These are phyloP conservation scores for Mycena sp. DNA, from an alignment of 1,284 basidiomycete species.

Conservation along the genomic window DNA sequence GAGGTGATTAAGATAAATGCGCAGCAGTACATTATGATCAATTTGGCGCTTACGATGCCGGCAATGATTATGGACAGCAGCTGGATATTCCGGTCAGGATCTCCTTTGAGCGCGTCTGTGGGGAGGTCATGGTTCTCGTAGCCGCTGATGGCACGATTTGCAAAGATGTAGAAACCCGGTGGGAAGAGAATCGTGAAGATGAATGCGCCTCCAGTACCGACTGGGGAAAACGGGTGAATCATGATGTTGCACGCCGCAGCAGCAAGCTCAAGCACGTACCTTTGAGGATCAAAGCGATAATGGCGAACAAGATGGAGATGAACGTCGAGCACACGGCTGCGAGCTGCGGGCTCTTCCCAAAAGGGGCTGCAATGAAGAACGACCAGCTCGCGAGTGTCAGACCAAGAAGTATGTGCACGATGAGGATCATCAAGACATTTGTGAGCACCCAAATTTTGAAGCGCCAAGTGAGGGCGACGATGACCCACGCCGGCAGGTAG, in stretches of 20 bases:
- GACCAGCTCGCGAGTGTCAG: conserved; percentile 75
- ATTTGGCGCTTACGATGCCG: conserved; percentile 64
- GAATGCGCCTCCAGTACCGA: conserved; percentile 58
- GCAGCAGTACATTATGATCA: no score
- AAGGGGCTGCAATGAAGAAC: conserved; percentile 72
- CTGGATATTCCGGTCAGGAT: conserved; percentile 65
- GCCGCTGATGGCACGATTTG: conserved; percentile 71
- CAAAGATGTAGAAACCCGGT: conserved; percentile 78
- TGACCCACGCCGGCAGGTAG: conserved; percentile 74
- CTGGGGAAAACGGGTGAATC: conserved; percentile 23
- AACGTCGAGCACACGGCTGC: conserved; percentile 76
- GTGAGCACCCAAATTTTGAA: conserved; percentile 72
- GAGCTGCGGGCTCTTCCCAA: conserved; percentile 77
- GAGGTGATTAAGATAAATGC: background rate
- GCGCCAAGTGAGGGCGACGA: conserved; percentile 70
- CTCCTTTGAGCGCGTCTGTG: conserved; percentile 60
- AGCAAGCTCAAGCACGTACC: conserved; percentile 14
- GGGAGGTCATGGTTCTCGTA: conserved; percentile 68
- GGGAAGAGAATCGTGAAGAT: conserved; percentile 80
- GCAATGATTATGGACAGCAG: conserved; percentile 72
- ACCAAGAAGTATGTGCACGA: conserved; percentile 73
- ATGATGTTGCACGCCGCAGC: background rate
- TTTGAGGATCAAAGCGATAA: conserved; percentile 69
- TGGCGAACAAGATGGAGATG: conserved; percentile 69
- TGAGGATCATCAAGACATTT: conserved; percentile 66